phyloP scores from a whole-genome alignment of 164 flowering plant species.

The Macadamia integrifolia region DNA sequence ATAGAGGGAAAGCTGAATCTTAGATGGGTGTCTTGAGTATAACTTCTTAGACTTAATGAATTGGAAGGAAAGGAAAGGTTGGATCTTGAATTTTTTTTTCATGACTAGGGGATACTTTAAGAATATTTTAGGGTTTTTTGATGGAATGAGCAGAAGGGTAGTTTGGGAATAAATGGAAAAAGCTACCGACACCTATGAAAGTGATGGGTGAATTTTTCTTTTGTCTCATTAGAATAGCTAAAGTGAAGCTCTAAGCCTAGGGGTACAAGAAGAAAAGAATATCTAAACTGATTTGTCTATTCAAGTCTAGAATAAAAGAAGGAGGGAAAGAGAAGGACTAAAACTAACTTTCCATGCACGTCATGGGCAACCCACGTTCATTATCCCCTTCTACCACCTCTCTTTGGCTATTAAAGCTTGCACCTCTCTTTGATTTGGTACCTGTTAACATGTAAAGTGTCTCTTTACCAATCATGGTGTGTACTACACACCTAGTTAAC shows the following conservation, averaged over 20 bases:
- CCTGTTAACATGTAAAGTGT: no score
- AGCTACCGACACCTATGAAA: constrained; percentile 49
- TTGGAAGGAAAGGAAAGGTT: no score
- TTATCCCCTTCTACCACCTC: neutral
- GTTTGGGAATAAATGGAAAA: constrained; percentile 15
- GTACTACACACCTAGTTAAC: no score
- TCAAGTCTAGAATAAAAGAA: neutral
- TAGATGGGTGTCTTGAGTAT: constrained; percentile 32
- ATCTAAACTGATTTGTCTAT: constrained; percentile 15
- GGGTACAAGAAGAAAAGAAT: constrained; percentile 21
- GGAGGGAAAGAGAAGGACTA: constrained; percentile 8
- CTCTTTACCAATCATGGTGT: no score
- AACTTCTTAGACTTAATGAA: no score
- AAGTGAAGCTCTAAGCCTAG: constrained; percentile 21
- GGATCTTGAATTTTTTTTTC: no score
- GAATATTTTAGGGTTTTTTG: no score
- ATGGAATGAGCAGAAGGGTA: constrained; percentile 5
- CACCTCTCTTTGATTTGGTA: no score
- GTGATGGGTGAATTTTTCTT: constrained; percentile 22
- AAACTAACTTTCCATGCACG: constrained; percentile 50
- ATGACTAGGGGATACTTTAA: no score
- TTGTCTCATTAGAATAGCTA: constrained; percentile 46
- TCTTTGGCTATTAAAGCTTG: no score
- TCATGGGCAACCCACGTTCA: constrained; percentile 12
- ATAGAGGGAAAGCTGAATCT: neutral